Percentiles rank a stretch among this genome's conserved stretches.
Evolutionary conservation across 371 early-diverging fungal species (phyloP).

Genomic region (Enterospora canceri): DNA sequence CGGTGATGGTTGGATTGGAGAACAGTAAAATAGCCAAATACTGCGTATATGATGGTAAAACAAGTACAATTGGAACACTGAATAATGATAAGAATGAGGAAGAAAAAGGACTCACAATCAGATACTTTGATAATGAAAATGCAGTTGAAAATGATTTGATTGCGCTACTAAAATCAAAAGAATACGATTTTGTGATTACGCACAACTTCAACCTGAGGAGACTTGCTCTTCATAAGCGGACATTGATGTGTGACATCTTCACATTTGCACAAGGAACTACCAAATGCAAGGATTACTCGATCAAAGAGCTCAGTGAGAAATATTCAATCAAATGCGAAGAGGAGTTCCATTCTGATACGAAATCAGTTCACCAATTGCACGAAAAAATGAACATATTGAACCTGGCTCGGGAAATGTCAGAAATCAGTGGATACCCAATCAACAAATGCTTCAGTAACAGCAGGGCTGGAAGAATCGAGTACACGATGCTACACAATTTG

Average conservation of each 20-base stretch:
- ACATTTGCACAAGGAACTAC: constrained; percentile 20
- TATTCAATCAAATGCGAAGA: not conserved
- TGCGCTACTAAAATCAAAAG: constrained; percentile 4
- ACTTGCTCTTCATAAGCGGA: constrained; percentile 8
- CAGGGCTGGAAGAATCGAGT: constrained; percentile 93
- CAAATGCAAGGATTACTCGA: constrained; percentile 42
- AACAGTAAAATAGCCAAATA: constrained; percentile 12
- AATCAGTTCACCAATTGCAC: constrained; percentile 35
- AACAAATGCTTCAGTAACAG: constrained; percentile 69
- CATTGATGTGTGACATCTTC: constrained; percentile 43
- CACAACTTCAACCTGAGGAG: constrained; percentile 23
- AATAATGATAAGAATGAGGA: not conserved
- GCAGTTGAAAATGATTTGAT: constrained; percentile 15
- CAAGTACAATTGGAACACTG: not conserved
- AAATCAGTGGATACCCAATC: constrained; percentile 50
- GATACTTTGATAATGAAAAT: not conserved
- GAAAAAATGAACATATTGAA: constrained; percentile 34
- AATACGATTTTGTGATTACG: constrained; percentile 29
- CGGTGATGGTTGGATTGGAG: constrained; percentile 14
- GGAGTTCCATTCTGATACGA: not conserved
- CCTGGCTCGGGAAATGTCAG: constrained; percentile 49
- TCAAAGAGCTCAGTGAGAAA: constrained; percentile 29
- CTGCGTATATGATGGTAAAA: constrained; percentile 8
- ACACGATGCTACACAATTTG: constrained; percentile 84
- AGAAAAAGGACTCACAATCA: not conserved